Conservation (phyloP, 2,329 filamentous ascomycete species). For the Fusarium solani-melongenae region DNA sequence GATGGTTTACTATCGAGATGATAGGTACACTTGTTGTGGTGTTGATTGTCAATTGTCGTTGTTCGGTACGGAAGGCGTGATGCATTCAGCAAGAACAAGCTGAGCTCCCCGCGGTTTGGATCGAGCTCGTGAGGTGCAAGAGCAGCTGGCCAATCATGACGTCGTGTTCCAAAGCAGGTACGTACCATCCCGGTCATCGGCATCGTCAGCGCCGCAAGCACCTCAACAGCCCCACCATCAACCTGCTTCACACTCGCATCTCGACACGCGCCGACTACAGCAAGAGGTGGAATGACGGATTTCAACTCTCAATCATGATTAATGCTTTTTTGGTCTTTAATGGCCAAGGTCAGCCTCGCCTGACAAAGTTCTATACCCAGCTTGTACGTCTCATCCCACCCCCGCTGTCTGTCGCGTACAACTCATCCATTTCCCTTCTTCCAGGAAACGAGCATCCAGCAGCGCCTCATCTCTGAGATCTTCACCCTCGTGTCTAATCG, state of each 20-base stretch:
- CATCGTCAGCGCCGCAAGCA: slow-evolving; percentile 16
- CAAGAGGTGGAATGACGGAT: slow-evolving; percentile 33
- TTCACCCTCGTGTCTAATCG: slow-evolving; percentile 95
- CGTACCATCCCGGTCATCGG: slow-evolving; percentile 37
- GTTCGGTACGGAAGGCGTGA: slow-evolving; percentile 11
- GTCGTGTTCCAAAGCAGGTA: slow-evolving; percentile 20
- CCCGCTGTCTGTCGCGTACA: background rate
- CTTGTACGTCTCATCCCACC: slow-evolving; percentile 65
- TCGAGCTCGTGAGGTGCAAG: slow-evolving; percentile 14
- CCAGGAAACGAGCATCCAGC: slow-evolving; percentile 96
- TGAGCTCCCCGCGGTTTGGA: background rate
- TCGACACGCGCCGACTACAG: background rate
- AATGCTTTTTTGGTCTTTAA: slow-evolving; percentile 99
- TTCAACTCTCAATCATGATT: slow-evolving; percentile 74
- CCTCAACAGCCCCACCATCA: slow-evolving; percentile 34
- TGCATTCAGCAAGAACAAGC: slow-evolving; percentile 2
- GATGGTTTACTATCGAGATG: background rate
- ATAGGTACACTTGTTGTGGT: background rate
- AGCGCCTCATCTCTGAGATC: slow-evolving; percentile 96
- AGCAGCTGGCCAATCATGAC: slow-evolving; percentile 22
- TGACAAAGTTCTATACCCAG: slow-evolving; percentile 99
- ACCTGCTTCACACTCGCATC: slow-evolving; percentile 10
- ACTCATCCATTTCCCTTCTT: slow-evolving; percentile 4
- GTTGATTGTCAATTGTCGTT: slow-evolving; percentile 17
- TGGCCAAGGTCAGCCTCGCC: slow-evolving; percentile 93